These are phyloP conservation scores for Mycena kentingensis DNA, from an alignment of 768 basidiomycete genomes.

Conservation along the genomic window DNA sequence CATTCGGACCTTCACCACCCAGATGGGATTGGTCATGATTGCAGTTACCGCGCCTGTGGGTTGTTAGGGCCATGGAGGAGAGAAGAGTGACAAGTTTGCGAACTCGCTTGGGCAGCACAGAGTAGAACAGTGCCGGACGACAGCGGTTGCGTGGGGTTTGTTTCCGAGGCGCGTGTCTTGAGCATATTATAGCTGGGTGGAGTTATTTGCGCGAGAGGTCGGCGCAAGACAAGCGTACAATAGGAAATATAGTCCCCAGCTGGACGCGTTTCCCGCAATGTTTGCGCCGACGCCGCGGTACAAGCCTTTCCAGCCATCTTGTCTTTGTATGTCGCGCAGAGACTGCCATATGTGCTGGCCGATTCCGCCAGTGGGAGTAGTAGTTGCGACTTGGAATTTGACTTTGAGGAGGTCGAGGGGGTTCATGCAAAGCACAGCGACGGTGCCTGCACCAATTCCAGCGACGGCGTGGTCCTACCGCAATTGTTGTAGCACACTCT, in stretches of 20 bases:
- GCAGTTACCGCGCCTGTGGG: constrained; percentile 86
- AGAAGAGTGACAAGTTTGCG: no score
- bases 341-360: constrained; percentile 78
- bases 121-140: constrained; percentile 80
- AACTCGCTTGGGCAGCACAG: constrained; percentile 95
- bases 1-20: constrained; percentile 97
- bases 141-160: constrained; percentile 65
- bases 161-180: constrained; percentile 75
- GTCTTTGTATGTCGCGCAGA: constrained; percentile 68
- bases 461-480: constrained; percentile 91
- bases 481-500: neutral
- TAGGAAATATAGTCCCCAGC: constrained; percentile 97
- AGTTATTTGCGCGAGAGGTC: constrained; percentile 6
- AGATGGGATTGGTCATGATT: constrained; percentile 93
- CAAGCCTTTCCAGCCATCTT: constrained; percentile 80
- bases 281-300: constrained; percentile 92
- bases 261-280: constrained; percentile 91
- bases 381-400: constrained; percentile 86
- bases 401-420: constrained; percentile 95
- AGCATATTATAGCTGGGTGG: constrained; percentile 84
- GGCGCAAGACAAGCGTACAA: constrained; percentile 63
- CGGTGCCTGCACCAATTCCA: constrained; percentile 90
- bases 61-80: constrained; percentile 14
- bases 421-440: constrained; percentile 94
- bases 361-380: constrained; percentile 57